Evolutionary conservation across 1,139 yeast species (phyloP), one percentile per base, ranked within the genome.

Genomic region (Kodamaea ohmeri): DNA sequence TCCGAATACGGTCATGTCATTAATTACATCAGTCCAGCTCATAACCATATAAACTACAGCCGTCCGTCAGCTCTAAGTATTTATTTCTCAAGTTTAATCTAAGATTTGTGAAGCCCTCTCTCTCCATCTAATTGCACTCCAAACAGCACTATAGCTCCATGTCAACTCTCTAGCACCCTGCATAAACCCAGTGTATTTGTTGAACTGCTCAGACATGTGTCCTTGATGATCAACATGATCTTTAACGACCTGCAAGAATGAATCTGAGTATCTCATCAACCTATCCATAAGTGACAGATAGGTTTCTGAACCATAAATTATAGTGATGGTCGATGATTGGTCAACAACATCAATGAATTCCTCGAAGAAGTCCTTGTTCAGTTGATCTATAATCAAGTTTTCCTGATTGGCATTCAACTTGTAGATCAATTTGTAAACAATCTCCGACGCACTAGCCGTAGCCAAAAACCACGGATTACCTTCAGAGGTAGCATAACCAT

Each of bases 401-500:
- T 48, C 41, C 40, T 50, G 53, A 30, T 46, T 49, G 21, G 41
- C 43, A 41, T 48, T 48, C 25, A 52, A 49, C 47, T 53, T 65
- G 52, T 51, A 63, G 41, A 61, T 59, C 35, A 53, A 51, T 39
- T 58, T 71, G 58, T 58, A 75, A 26, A 82, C 51, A 7, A 76
- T 54, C 50, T 83, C 88, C 1, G 95, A 75, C 1, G 92, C 90
- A 2, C 92, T 71, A 0, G 92, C 79, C 0, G 97, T 90, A 16
- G 94, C 73, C 43, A 92, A 74, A 56, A 90, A 90, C 98, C 97
- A 92, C 2, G 98, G 97, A 53, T 92, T 92, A 2, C 97, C 97
- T 49, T 80, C 83, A 12, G 83, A 71, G 0, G 74, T 67, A 0
- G 80, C 82, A 43, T 73, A 67, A 0, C 97, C 97, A 59, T 90